Evolutionary conservation across 192 early-diverging fungal species (phyloP).

Genomic region (Ramicandelaber brevisporus): DNA sequence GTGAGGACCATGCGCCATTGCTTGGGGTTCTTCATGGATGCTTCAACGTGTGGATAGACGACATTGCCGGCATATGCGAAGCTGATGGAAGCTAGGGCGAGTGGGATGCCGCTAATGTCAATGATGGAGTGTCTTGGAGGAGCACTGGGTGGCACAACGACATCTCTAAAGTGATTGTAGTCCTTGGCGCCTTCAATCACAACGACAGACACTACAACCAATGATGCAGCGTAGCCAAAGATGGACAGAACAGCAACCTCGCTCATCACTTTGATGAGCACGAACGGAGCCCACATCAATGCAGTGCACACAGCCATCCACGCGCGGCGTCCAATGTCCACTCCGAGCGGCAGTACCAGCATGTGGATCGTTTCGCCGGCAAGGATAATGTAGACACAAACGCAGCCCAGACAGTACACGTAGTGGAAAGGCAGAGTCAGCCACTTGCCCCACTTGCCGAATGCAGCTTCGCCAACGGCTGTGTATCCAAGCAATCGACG

Average conservation of each 20-base stretch:
- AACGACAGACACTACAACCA: slow-evolving; percentile 36
- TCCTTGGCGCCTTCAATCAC: slow-evolving; percentile 20
- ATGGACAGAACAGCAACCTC: slow-evolving; percentile 43
- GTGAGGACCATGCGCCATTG: slow-evolving; percentile 33
- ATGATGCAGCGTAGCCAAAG: slow-evolving; percentile 37
- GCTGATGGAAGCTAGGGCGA: slow-evolving; percentile 37
- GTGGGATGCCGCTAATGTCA: slow-evolving; percentile 20
- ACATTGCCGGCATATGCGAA: slow-evolving; percentile 55
- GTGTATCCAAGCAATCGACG: slow-evolving; percentile 25
- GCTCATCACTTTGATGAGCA: slow-evolving; percentile 43
- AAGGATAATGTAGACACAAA: slow-evolving; percentile 39
- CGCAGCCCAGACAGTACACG: slow-evolving; percentile 33
- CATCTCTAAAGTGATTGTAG: slow-evolving; percentile 9
- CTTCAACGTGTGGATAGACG: slow-evolving; percentile 57
- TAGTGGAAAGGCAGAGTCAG: slow-evolving; percentile 31
- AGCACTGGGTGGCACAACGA: slow-evolving; percentile 8
- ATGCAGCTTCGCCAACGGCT: slow-evolving; percentile 37
- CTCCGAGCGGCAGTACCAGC: slow-evolving; percentile 18
- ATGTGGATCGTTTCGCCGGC: slow-evolving; percentile 33
- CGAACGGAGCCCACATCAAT: slow-evolving; percentile 33
- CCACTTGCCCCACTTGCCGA: slow-evolving; percentile 29
- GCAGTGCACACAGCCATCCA: slow-evolving; percentile 30
- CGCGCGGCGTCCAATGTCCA: slow-evolving; percentile 13
- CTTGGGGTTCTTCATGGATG: slow-evolving; percentile 39
- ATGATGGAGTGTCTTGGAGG: slow-evolving; percentile 7